phyloP scores from a whole-genome alignment of 805 yeast genomes.

The Teunomyces lycoperdinae region DNA sequence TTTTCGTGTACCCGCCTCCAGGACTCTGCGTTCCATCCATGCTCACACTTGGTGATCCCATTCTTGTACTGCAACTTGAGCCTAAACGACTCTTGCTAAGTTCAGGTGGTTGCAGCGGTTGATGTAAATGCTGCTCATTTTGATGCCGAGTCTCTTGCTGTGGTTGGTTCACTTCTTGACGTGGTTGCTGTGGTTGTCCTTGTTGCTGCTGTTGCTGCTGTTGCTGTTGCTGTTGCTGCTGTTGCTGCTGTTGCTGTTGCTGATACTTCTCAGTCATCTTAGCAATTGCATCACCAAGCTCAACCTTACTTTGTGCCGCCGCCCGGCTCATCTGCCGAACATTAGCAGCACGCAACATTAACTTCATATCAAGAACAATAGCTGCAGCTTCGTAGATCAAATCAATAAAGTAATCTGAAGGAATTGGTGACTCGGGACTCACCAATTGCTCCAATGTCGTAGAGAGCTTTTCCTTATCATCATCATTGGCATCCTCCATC shows the following conservation, averaged over 20 bases:
- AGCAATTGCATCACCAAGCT: conserved; percentile 24
- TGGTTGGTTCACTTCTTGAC: too few relatives aligned
- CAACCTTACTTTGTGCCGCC: conserved; percentile 29
- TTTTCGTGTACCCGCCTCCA: background rate
- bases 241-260: background rate
- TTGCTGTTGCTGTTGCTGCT: conserved; percentile 8
- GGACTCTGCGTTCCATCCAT: background rate
- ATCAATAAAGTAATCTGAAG: conserved; percentile 55
- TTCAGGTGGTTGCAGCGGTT: background rate
- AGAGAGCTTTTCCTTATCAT: conserved; percentile 13
- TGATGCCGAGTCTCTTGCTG: background rate
- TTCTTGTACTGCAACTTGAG: background rate
- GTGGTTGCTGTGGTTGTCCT: conserved; percentile 11
- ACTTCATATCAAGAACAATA: conserved; percentile 59
- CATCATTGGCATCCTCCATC: conserved; percentile 17
- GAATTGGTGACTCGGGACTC: conserved; percentile 52
- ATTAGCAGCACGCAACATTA: conserved; percentile 57
- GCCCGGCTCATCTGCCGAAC: conserved; percentile 48
- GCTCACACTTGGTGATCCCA: background rate
- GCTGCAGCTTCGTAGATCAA: conserved; percentile 61
- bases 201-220: background rate
- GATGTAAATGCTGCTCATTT: background rate
- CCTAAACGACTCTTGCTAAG: background rate
- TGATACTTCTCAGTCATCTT: conserved; percentile 17
- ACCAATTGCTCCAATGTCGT: conserved; percentile 58